A percentile compares a stretch with the other conserved stretches of the same genome.
Evolutionary conservation across 306 rosid species (phyloP).

Genomic region (Oxytropis ochrocephala): DNA sequence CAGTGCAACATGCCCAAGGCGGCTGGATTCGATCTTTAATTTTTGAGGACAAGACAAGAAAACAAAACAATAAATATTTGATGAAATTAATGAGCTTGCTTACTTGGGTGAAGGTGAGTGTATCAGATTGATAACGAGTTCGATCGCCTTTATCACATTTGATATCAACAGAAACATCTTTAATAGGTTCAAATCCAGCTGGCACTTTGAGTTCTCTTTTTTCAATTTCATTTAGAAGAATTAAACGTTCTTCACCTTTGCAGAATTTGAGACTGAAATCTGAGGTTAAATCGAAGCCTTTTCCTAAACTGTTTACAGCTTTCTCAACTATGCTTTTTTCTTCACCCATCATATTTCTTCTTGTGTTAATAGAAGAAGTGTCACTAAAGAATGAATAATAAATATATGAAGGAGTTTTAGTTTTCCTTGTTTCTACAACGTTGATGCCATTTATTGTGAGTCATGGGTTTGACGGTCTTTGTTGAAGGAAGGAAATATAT

Average conservation of each 20-base stretch:
- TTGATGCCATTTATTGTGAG: background rate
- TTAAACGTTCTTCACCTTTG: conserved; percentile 58
- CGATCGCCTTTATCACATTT: conserved; percentile 90
- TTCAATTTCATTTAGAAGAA: conserved; percentile 44
- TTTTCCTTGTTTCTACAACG: background rate
- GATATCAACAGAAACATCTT: conserved; percentile 55
- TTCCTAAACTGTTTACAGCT: conserved; percentile 69
- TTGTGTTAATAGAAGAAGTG: background rate
- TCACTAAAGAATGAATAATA: background rate
- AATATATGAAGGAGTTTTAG: background rate
- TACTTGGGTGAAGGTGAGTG: conserved; percentile 64
- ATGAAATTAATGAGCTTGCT: background rate
- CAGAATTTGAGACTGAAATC: conserved; percentile 81
- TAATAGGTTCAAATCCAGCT: conserved; percentile 46
- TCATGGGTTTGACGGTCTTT: conserved; percentile 2
- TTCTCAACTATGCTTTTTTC: conserved; percentile 29
- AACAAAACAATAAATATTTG: background rate
- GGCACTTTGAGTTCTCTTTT: conserved; percentile 42
- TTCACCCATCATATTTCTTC: conserved; percentile 27
- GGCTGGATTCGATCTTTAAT: too few species aligned
- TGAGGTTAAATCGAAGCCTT: conserved; percentile 79
- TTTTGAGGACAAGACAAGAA: background rate
- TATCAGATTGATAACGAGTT: conserved; percentile 60
- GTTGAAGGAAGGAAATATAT: background rate
- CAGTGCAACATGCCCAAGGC: too few species aligned